phyloP scores from a whole-genome alignment of 148 eudicot genomes.

The Simmondsia chinensis region DNA sequence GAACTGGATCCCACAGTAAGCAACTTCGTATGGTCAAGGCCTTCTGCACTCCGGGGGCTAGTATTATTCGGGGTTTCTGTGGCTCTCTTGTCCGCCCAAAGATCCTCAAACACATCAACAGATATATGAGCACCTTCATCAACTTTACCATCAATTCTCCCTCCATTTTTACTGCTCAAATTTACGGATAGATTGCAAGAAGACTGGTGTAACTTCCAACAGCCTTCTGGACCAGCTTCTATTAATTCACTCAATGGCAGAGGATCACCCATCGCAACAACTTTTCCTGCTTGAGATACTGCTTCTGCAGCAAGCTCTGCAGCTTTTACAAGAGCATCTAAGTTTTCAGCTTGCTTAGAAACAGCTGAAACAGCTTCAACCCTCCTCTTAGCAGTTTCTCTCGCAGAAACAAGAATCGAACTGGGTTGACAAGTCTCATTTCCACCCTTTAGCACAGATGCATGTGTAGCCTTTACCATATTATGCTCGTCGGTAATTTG shows the following conservation, averaged over 20 bases:
- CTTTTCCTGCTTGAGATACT: conserved; percentile 81
- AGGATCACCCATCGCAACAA: conserved; percentile 81
- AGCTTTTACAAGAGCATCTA: conserved; percentile 83
- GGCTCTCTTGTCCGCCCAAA: conserved; percentile 18
- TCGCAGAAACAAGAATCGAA: conserved; percentile 67
- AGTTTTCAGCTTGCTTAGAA: conserved; percentile 83
- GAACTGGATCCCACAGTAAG: conserved; percentile 18
- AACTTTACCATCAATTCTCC: conserved; percentile 14
- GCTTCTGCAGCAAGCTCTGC: conserved; percentile 97
- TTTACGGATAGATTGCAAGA: conserved; percentile 21
- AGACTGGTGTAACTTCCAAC: conserved; percentile 46
- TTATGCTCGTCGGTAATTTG: conserved; percentile 13
- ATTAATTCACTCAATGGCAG: conserved; percentile 45
- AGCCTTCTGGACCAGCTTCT: conserved; percentile 75
- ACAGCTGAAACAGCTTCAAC: conserved; percentile 93
- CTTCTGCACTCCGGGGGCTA: too few relatives aligned
- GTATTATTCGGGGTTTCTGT: too few relatives aligned
- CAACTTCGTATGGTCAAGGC: conserved; percentile 6
- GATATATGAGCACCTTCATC: conserved; percentile 14
- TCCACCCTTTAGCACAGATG: conserved; percentile 41
- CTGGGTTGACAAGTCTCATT: conserved; percentile 30
- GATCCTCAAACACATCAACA: conserved; percentile 15
- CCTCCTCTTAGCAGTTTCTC: conserved; percentile 75
- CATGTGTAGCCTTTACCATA: conserved; percentile 32
- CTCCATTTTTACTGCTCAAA: conserved; percentile 11